Evolutionary conservation across 1,284 basidiomycete genomes (phyloP), one percentile per base, ranked within the genome.

Genomic region (Grifola frondosa): DNA sequence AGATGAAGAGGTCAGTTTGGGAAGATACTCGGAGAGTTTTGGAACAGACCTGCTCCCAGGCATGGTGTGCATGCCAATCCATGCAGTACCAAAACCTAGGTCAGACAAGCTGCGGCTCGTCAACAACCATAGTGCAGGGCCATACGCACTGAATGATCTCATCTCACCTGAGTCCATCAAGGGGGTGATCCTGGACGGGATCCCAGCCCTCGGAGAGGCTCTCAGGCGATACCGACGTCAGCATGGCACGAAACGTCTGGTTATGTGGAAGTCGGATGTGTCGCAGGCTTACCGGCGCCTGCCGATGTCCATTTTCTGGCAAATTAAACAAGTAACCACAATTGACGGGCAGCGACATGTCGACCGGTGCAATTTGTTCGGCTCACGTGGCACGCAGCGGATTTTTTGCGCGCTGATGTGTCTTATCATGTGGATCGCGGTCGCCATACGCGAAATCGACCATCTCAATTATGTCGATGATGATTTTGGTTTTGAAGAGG

Each of bases 61-160:
- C 0, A 77, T 78, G 73, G 66, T 69, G 30, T 59, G 48, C 13
- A 65, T 66, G 51, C 74, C 74, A 0, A 46, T 73, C 0, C 57
- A 66, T 30, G 65, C 61, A 5, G 66, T 74, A 0, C 69, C 71
- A 0, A 74, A 74, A 39, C 62, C 62, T 0, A 44, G 63, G 1
- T 50, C 65, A 0, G 46, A 52, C 6, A 67, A 69, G 13, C 50
- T 70, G 4, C 59, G 65, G 0, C 50, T 77, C 0, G 57, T 75
- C 1, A 68, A 57, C 0, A 54, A 70, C 42, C 71, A 74, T 6
- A 68, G 63, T 26, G 52, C 56, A 0, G 64, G 66, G 0, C 10
- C 35, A 0, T 67, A 48, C 44, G 56, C 66, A 0, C 55, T 69
- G 0, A 75, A 77, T 48, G 56, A 59, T 1, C 62, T 68, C 55